phyloP scores from a whole-genome alignment of 176 grass and related monocot genomes.

The Miscanthus lutarioriparius region DNA sequence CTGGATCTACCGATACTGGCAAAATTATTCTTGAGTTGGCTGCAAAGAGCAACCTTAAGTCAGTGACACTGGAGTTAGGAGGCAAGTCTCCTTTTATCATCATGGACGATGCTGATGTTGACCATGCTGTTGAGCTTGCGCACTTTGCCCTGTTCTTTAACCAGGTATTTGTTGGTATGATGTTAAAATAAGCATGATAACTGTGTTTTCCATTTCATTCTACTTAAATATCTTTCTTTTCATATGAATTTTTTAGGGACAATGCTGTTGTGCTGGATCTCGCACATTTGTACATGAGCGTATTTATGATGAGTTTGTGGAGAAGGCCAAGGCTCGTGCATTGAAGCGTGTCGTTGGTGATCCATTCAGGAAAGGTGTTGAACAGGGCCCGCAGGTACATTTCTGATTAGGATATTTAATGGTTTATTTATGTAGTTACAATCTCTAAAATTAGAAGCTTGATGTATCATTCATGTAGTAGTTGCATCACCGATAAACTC shows the following conservation, averaged over 20 bases:
- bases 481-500: not conserved
- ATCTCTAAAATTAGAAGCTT: not conserved
- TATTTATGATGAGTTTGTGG: constrained; percentile 91
- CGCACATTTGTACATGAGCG: constrained; percentile 96
- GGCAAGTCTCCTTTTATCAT: constrained; percentile 96
- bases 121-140: constrained; percentile 89
- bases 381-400: constrained; percentile 93
- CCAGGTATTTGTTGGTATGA: constrained; percentile 55
- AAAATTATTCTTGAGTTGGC: constrained; percentile 91
- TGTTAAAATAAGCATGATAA: not conserved
- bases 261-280: constrained; percentile 96
- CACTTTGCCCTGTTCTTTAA: constrained; percentile 97
- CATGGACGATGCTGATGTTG: constrained; percentile 93
- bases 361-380: constrained; percentile 86
- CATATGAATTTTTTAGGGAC: constrained; percentile 54
- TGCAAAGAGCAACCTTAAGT: constrained; percentile 91
- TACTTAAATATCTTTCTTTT: not conserved
- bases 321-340: constrained; percentile 90
- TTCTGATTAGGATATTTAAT: not conserved
- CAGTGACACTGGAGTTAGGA: constrained; percentile 91
- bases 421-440: not conserved
- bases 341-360: constrained; percentile 89
- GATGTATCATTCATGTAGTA: not conserved
- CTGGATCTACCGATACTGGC: constrained; percentile 85
- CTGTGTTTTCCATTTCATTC: not conserved